Conservation (phyloP, 768 basidiomycete species). For the Kondoa malvinella region DNA sequence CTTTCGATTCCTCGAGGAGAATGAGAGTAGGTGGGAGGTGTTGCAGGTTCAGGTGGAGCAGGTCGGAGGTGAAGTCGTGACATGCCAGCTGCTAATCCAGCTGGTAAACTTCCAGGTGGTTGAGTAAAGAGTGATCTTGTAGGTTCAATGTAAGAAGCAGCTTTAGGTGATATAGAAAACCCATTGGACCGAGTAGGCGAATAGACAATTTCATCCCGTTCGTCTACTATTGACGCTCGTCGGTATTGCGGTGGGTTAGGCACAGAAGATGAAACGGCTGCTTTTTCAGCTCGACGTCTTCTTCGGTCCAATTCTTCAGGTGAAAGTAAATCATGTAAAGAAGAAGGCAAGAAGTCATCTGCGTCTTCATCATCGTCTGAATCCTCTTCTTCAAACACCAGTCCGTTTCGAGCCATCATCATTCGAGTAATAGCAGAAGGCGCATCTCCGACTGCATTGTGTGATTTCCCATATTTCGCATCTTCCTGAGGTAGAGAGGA, state of each 20-base stretch:
- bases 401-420: neutral
- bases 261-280: neutral
- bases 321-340: conserved; percentile 71
- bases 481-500: conserved; percentile 21
- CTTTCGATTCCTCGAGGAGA: neutral
- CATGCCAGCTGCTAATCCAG: conserved; percentile 17
- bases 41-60: neutral
- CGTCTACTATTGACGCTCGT: neutral
- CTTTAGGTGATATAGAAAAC: neutral
- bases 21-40: neutral
- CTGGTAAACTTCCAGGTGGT: conserved; percentile 12
- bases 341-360: conserved; percentile 55
- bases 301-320: conserved; percentile 49
- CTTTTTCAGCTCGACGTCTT: neutral
- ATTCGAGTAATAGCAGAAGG: neutral
- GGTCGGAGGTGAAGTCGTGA: conserved; percentile 13
- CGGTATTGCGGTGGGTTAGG: neutral
- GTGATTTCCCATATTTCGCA: neutral
- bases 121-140: neutral
- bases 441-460: neutral
- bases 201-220: neutral
- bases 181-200: neutral
- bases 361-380: conserved; percentile 20
- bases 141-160: neutral
- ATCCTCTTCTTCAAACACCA: neutral